phyloP scores from a whole-genome alignment of 1,139 yeast species.

The Meyerozyma guilliermondii region DNA sequence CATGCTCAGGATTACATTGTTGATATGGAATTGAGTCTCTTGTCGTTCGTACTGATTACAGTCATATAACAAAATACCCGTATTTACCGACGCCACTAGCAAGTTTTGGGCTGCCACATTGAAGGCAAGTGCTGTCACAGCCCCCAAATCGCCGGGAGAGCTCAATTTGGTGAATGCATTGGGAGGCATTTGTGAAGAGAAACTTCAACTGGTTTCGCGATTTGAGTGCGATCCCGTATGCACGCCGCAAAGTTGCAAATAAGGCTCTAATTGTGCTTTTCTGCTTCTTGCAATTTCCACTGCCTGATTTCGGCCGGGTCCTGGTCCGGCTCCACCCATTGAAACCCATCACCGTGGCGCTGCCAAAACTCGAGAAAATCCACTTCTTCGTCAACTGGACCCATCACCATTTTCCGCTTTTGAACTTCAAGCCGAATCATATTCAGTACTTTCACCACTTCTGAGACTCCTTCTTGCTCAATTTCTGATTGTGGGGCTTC shows the following conservation, averaged over 20 bases:
- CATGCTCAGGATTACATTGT: background rate
- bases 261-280: too few relatives aligned
- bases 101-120: background rate
- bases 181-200: background rate
- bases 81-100: background rate
- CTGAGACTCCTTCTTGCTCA: conserved; percentile 10
- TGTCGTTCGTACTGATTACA: background rate
- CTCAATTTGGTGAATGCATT: background rate
- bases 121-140: background rate
- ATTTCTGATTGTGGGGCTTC: conserved; percentile 18
- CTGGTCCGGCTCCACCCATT: conserved; percentile 17
- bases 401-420: conserved; percentile 26
- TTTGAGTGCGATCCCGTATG: too few relatives aligned
- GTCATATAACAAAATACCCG: background rate
- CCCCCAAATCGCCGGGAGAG: background rate
- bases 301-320: conserved; percentile 11
- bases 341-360: conserved; percentile 26
- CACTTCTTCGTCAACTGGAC: conserved; percentile 31
- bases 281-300: background rate
- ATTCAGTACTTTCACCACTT: conserved; percentile 6
- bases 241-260: background rate
- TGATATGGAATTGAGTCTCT: background rate
- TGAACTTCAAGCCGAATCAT: conserved; percentile 21
- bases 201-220: too few relatives aligned
- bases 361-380: conserved; percentile 35